Evolutionary conservation across 129 eudicot species (phyloP).

Genomic region (Chrysanthemum lavandulifolium): DNA sequence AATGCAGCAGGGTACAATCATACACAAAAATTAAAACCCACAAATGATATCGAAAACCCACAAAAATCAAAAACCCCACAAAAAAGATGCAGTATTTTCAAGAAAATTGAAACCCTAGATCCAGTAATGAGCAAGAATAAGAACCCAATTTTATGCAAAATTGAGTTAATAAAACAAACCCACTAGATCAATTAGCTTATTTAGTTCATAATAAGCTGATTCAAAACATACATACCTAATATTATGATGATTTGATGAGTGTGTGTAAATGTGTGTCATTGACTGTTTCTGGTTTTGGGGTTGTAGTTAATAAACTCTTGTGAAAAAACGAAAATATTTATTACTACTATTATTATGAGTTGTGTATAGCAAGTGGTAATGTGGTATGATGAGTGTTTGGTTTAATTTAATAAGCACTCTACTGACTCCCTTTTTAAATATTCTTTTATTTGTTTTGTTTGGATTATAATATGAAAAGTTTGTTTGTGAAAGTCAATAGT

Average conservation of each 20-base stretch:
- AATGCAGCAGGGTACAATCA: slow-evolving; percentile 31
- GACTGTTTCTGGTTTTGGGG: slow-evolving; percentile 29
- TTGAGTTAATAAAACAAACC: slow-evolving; percentile 36
- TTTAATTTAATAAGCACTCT: slow-evolving; percentile 26
- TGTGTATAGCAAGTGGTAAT: slow-evolving; percentile 29
- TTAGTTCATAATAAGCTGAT: slow-evolving; percentile 40
- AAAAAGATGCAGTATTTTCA: slow-evolving; percentile 18
- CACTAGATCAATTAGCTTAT: slow-evolving; percentile 44
- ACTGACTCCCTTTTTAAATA: background rate
- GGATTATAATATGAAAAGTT: background rate
- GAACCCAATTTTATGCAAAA: slow-evolving; percentile 27
- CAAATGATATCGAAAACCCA: slow-evolving; percentile 24
- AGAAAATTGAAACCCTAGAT: slow-evolving; percentile 29
- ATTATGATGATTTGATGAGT: slow-evolving; percentile 27
- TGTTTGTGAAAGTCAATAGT: slow-evolving; percentile 17
- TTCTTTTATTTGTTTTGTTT: background rate
- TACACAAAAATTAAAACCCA: slow-evolving; percentile 19
- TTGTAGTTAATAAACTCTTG: slow-evolving; percentile 25
- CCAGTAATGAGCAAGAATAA: background rate
- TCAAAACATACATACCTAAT: slow-evolving; percentile 37
- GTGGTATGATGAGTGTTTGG: slow-evolving; percentile 23
- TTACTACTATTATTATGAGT: background rate
- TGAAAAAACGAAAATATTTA: background rate
- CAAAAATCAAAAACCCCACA: slow-evolving; percentile 23
- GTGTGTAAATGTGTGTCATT: slow-evolving; percentile 33